Evolutionary conservation across 768 basidiomycete species (phyloP), one percentile per base, ranked within the genome.

Genomic region (Lentinus brumalis): DNA sequence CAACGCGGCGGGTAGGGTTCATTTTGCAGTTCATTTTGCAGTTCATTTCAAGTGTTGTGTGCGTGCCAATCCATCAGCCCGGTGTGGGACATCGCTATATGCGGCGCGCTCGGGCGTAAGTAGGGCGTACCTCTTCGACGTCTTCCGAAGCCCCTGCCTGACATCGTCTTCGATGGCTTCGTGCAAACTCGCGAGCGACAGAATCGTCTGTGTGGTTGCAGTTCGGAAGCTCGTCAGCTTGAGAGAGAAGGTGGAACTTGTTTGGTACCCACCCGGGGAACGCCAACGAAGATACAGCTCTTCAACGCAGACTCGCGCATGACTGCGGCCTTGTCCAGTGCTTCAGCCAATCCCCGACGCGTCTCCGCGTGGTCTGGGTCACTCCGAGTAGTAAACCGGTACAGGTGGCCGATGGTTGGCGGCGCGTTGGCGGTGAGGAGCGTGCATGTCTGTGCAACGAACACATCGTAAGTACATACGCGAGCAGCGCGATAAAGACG

Each of bases 271-370:
- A 92, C 91, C 73, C 90, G 82, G 67, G 92, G 91, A 56, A 94
- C 91, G 47, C 92, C 92, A 57, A 93, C 85, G 71, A 96, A 95
- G 68, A 94, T 90, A 69, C 86, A 84, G 70, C 92, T 93, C 78
- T 96, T 96, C 72, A 96, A 70, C 32, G 91, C 91, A 32, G 91
- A 85, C 78, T 96, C 94, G 47, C 94, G 83, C 85, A 96, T 94
- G 65, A 93, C 73, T 65, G 92, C 90, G 63, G 91, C 91, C 71
- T 81, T 87, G 74, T 84, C 83, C 60, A 89, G 79, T 53, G 87
- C 86, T 61, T 82, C 83, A 61, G 81, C 72, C 56, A 86, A 63
- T 62, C 74, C 73, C 58, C 71, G 79, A 69, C 77, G 77, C 64
- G 83, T 76, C 60, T 66, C 69, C 46, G 72, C 72, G 63, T 76